phyloP scores from a whole-genome alignment of 441 rosid species.

The Erodium chrysanthum region DNA sequence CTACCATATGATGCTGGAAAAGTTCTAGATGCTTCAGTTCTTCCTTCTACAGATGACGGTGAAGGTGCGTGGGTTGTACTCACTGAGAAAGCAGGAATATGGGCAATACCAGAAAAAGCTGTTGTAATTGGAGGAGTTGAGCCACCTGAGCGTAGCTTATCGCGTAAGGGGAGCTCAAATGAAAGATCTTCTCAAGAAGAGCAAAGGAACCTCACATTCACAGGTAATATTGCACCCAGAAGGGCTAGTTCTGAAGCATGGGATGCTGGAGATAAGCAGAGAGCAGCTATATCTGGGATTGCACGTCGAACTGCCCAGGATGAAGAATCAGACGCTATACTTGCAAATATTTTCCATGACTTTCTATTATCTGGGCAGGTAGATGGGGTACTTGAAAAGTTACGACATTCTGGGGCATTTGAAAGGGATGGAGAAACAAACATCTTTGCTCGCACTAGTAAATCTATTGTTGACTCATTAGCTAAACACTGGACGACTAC shows the following conservation, averaged over 20 bases:
- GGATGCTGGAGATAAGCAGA: slow-evolving; percentile 57
- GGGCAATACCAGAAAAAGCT: slow-evolving; percentile 94
- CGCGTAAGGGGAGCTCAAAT: slow-evolving; percentile 81
- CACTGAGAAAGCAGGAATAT: slow-evolving; percentile 89
- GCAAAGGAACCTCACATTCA: slow-evolving; percentile 38
- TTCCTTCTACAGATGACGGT: slow-evolving; percentile 55
- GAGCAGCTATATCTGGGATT: slow-evolving; percentile 38
- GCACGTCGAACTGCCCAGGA: slow-evolving; percentile 60
- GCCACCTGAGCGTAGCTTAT: slow-evolving; percentile 89
- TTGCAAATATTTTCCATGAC: slow-evolving; percentile 64
- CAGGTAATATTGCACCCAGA: slow-evolving; percentile 45
- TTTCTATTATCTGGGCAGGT: slow-evolving; percentile 64
- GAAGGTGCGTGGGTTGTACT: slow-evolving; percentile 90
- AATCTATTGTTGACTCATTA: slow-evolving; percentile 79
- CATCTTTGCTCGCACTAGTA: slow-evolving; percentile 72
- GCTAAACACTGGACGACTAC: slow-evolving; percentile 99
- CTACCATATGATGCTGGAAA: slow-evolving; percentile 92
- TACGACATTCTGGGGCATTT: slow-evolving; percentile 69
- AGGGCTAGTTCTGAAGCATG: slow-evolving; percentile 50
- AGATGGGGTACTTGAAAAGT: slow-evolving; percentile 57
- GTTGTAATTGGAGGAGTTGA: slow-evolving; percentile 79
- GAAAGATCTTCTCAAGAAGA: slow-evolving; percentile 63
- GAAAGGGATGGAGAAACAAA: slow-evolving; percentile 82
- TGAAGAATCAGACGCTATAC: slow-evolving; percentile 86
- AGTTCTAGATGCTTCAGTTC: slow-evolving; percentile 87